Base-by-base conservation (phyloP, 345 rosid species). In the Ceriops decandra region DNA sequence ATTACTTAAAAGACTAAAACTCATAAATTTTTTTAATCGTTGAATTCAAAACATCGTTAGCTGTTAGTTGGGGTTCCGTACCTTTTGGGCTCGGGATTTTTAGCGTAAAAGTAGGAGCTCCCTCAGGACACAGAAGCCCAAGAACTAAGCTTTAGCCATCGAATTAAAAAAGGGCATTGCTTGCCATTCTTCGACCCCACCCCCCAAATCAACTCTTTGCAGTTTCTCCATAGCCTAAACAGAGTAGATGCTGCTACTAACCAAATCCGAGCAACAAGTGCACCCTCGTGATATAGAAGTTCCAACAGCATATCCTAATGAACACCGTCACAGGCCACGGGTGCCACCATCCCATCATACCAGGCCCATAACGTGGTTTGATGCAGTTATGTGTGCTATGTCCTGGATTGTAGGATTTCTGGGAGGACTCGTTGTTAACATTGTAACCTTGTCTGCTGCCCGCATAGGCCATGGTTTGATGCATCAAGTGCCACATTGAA, bases 401-500 rank as follows among this genome's bases (percentile, higher is more conserved):
- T 83, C 85, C 68, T 73, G 82, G 75, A 38, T 86, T 27, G 57
- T 87, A 67, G 70, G 91, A 53, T 80, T 88, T 52, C 57, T 89
- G 0, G 77, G 86, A 30, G 97, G 97, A 63, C 72, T 87, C 57
- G 65, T 82, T 10, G 84, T 88, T 58, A 95, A 91, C 76, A 62
- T 85, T n/a, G 80, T 91, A 88, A 95, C 74, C 92, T 95, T n/a
- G 69, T 83, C 38, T 90, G 82, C 72, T 90, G 95, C 60, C 99
- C 96, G 8, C 81, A 72, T 21, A 80, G 76, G 68, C 99, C 96
- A 0, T 75, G 74, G 60, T 88, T 91, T 20, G 87, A 90, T 57
- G 77, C 87, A 70, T 11, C 88, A 11, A 80, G 82, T 59, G 97
- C 83, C 54, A 84, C 82, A 73, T 79, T 91, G 57, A 95, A 95